Base-by-base conservation (phyloP, 208 protist genomes). In the Naegleria lovaniensis region DNA sequence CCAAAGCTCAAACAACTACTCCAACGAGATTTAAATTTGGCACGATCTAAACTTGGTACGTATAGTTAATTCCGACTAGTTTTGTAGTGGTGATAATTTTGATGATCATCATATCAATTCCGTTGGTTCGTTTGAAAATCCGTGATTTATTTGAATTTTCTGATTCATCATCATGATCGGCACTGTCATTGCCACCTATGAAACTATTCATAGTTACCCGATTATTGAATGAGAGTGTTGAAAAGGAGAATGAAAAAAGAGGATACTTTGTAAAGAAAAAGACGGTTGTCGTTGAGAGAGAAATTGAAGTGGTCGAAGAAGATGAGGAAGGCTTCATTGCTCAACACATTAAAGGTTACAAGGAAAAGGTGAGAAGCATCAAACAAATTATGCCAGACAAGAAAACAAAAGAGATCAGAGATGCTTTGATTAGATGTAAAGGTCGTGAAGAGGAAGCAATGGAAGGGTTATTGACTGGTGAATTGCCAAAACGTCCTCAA, bases 371-470 rank as follows among this genome's bases (percentile, higher is more conserved):
- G 2, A 25, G n/a, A 48, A 39, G 16, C 38, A 33, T 55, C 5
- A 58, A 52, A 13, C 36, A 58, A 33, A 39, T 88, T 5, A 5
- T 52, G 5, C 19, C 43, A 0, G 84, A 88, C 39, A 25, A 29
- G 9, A 19, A 41, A 29, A 25, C 15, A 5, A 41, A 39, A 41
- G 33, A 85, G 43, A 85, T 85, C 25, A 39, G 79, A 25, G 79
- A 85, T 43, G 84, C 84, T 59, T 25, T 88, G 13, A 88, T 88
- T 88, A 58, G 84, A 33, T 88, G 84, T 22, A 39, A 33, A 33
- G 84, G 84, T 48, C 13, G n/a, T 59, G 84, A 88, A 55, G 84
- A 51, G 16, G n/a, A 9, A 33, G 84, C 84, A 58, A 39, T 88
- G n/a, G 84, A 88, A 55, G 43, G 41, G 22, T 38, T 88, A 39